A percentile compares a stretch with the other conserved stretches of the same genome.
Evolutionary conservation across 2,329 filamentous ascomycete genomes (phyloP).

Genomic region (Raffaelea ambrosiae): DNA sequence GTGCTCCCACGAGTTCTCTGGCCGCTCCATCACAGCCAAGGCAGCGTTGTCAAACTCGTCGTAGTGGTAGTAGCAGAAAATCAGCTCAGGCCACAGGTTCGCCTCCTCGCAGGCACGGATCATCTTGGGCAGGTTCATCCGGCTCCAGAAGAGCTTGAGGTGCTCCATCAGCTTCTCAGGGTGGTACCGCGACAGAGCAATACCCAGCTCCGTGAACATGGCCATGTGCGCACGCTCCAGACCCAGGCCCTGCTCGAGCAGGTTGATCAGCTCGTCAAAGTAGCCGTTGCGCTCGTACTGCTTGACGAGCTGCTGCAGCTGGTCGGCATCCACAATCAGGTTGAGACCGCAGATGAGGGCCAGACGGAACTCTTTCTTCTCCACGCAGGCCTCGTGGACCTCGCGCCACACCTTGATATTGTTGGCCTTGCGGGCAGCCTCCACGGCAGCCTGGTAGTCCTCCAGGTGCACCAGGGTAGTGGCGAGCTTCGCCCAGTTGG

Average conservation of each 20-base stretch:
- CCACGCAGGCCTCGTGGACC: conserved; percentile 91
- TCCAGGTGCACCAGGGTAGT: conserved; percentile 95
- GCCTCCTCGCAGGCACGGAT: conserved; percentile 89
- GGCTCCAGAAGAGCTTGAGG: conserved; percentile 94
- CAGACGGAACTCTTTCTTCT: conserved; percentile 97
- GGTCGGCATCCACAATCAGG: conserved; percentile 94
- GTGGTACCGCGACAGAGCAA: conserved; percentile 89
- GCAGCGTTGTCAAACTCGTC: conserved; percentile 98
- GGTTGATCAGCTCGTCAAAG: conserved; percentile 92
- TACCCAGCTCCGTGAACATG: conserved; percentile 90
- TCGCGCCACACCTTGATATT: conserved; percentile 99
- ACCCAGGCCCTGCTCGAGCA: conserved; percentile 91
- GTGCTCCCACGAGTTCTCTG: conserved; percentile 97
- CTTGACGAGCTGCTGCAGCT: conserved; percentile 84
- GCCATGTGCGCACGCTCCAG: conserved; percentile 92
- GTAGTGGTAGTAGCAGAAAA: conserved; percentile 97
- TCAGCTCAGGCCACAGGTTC: conserved; percentile 92
- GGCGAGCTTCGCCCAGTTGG: conserved; percentile 98
- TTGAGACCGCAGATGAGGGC: conserved; percentile 98
- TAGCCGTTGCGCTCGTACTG: conserved; percentile 96
- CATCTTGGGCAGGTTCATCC: conserved; percentile 97
- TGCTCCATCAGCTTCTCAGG: conserved; percentile 97
- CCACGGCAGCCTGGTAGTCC: conserved; percentile 95
- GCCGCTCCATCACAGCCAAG: conserved; percentile 94
- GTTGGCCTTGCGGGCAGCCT: conserved; percentile 97